Percentiles rank a stretch among this genome's conserved stretches.
These are phyloP conservation scores for Digitaria exilis DNA, from an alignment of 202 grass and related monocot genomes.

Conservation along the genomic window DNA sequence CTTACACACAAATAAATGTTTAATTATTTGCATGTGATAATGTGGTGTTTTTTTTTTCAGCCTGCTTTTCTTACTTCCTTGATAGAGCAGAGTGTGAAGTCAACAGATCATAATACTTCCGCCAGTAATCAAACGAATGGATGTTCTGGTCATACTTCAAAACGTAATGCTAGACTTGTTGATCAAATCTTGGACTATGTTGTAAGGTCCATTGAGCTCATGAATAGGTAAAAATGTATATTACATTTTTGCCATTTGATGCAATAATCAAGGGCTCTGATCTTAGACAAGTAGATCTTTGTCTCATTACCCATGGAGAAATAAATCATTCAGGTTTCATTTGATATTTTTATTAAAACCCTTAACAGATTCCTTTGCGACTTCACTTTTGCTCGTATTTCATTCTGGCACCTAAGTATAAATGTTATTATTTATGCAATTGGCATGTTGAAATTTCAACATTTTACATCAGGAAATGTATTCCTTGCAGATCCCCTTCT, in stretches of 20 bases:
- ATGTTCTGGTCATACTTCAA: constrained; percentile 28
- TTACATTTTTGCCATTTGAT: not conserved
- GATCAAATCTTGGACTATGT: constrained; percentile 60
- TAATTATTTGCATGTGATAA: not conserved
- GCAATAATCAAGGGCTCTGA: not conserved
- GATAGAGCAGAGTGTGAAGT: constrained; percentile 48
- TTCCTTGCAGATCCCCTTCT: constrained; percentile 58
- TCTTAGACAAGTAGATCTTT: not conserved
- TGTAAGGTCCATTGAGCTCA: constrained; percentile 50
- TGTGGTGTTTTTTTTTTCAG: constrained; percentile 47
- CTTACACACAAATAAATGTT: not conserved
- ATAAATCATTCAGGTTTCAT: not conserved
- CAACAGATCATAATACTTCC: constrained; percentile 39
- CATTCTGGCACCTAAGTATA: not conserved
- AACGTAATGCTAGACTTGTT: constrained; percentile 45
- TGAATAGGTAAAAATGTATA: constrained; percentile 46
- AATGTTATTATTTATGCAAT: not conserved
- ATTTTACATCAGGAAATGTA: constrained; percentile 17
- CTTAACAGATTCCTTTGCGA: not conserved
- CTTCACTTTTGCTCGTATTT: not conserved
- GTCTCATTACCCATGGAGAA: not conserved
- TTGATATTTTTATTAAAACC: not conserved
- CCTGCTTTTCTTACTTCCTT: constrained; percentile 75
- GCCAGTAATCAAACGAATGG: constrained; percentile 3
- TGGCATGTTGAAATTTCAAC: constrained; percentile 20